These are phyloP conservation scores for Dictyostelium intermedium DNA, from an alignment of 78 protist genomes.

Conservation along the genomic window DNA sequence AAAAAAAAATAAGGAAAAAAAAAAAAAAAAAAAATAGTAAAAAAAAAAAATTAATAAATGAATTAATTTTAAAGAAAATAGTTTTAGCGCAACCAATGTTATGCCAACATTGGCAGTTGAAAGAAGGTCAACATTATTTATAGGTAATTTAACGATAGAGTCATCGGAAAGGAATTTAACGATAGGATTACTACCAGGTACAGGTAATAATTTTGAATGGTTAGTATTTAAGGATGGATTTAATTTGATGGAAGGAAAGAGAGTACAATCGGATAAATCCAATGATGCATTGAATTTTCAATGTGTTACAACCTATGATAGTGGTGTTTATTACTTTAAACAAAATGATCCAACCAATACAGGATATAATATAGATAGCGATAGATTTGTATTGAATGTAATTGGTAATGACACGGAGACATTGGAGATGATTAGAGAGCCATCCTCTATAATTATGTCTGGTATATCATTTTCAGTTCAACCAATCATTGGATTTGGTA, in stretches of 20 bases:
- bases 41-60: no score
- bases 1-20: no score
- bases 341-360: constrained; percentile 43
- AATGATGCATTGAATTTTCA: background rate
- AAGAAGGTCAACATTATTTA: constrained; percentile 28
- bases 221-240: background rate
- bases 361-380: constrained; percentile 31
- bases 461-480: constrained; percentile 24
- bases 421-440: background rate
- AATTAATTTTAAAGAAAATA: background rate
- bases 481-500: constrained; percentile 40
- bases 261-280: background rate
- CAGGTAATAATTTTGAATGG: background rate
- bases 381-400: constrained; percentile 9
- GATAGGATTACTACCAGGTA: constrained; percentile 11
- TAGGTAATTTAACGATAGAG: background rate
- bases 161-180: constrained; percentile 8
- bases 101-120: background rate
- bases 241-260: background rate
- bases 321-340: constrained; percentile 5
- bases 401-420: constrained; percentile 49
- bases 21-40: no score
- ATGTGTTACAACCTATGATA: constrained; percentile 60
- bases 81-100: background rate
- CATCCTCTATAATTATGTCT: background rate